A percentile compares a stretch with the other conserved stretches of the same genome.
phyloP scores from a whole-genome alignment of 257 asterid species.

The Fraxinus cuspidata region DNA sequence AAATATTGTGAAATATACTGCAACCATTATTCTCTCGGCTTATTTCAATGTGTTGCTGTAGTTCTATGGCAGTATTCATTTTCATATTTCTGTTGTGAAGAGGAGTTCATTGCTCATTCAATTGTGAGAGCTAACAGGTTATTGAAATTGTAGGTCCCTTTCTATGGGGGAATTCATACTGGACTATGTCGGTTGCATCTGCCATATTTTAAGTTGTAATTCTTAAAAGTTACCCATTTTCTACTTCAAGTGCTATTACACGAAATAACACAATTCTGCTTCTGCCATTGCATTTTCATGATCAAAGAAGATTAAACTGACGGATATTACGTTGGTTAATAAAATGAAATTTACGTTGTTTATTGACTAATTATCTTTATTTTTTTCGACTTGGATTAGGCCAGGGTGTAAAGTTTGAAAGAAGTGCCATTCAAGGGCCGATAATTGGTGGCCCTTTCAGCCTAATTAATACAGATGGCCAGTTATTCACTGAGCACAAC shows the following conservation, averaged over 20 bases:
- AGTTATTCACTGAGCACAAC: slow-evolving; percentile 66
- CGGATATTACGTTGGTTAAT: not conserved
- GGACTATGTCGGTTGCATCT: not conserved
- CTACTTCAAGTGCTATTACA: slow-evolving; percentile 11
- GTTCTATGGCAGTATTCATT: slow-evolving; percentile 16
- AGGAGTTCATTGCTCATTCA: slow-evolving; percentile 2
- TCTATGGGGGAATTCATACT: not conserved
- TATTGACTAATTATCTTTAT: not conserved
- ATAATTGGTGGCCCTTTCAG: slow-evolving; percentile 94
- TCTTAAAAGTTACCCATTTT: not conserved
- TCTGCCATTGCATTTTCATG: not conserved
- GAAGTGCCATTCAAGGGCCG: slow-evolving; percentile 82
- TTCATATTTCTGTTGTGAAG: not conserved
- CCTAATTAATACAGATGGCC: slow-evolving; percentile 67
- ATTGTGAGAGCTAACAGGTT: not conserved
- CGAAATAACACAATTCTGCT: not conserved
- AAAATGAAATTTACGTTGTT: not conserved
- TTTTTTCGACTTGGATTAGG: slow-evolving; percentile 45
- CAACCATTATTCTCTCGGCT: not conserved
- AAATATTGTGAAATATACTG: not conserved
- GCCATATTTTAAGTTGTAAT: not conserved
- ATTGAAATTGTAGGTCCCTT: not conserved
- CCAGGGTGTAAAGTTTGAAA: slow-evolving; percentile 80
- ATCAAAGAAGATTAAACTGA: not conserved
- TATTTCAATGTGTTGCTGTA: not conserved